Conservation (phyloP, 225 moss, liverwort and hornwort species). For the Bryum argenteum region DNA sequence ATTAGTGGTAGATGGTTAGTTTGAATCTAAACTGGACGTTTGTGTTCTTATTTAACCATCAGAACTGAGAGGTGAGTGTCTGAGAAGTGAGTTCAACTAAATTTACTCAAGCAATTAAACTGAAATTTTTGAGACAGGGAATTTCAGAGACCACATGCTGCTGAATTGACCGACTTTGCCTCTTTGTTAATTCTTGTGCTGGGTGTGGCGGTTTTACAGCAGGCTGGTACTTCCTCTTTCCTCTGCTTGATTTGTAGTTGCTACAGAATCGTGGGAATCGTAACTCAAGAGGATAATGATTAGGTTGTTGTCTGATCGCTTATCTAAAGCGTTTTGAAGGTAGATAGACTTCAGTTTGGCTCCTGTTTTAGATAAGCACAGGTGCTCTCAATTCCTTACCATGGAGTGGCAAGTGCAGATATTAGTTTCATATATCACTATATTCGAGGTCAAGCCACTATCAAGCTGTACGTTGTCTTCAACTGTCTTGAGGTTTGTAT, state of each 20-base stretch:
- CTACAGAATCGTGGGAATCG: neutral
- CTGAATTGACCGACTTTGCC: slow-evolving; percentile 90
- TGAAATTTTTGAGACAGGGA: slow-evolving; percentile 74
- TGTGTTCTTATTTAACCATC: neutral
- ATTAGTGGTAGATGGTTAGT: neutral
- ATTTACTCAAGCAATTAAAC: slow-evolving; percentile 31
- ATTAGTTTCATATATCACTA: slow-evolving; percentile 97
- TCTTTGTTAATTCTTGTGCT: slow-evolving; percentile 80
- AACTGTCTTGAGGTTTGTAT: slow-evolving; percentile 92
- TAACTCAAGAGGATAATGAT: slow-evolving; percentile 12
- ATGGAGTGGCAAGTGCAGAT: slow-evolving; percentile 61
- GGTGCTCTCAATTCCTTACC: slow-evolving; percentile 10
- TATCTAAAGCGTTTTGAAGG: slow-evolving; percentile 19
- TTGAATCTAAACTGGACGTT: slow-evolving; percentile 19
- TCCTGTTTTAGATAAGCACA: neutral
- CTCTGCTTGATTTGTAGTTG: slow-evolving; percentile 19
- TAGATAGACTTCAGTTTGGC: slow-evolving; percentile 17
- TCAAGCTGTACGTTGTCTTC: slow-evolving; percentile 97
- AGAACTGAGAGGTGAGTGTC: neutral
- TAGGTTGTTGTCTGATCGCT: slow-evolving; percentile 8
- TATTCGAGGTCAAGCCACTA: slow-evolving; percentile 91
- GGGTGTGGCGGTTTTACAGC: slow-evolving; percentile 83
- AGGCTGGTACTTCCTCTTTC: slow-evolving; percentile 62
- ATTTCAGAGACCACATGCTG: slow-evolving; percentile 83
- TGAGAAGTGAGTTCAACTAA: slow-evolving; percentile 1